Evolutionary conservation across 1,139 yeast genomes (phyloP).

Genomic region (Pneumocystis sp.): DNA sequence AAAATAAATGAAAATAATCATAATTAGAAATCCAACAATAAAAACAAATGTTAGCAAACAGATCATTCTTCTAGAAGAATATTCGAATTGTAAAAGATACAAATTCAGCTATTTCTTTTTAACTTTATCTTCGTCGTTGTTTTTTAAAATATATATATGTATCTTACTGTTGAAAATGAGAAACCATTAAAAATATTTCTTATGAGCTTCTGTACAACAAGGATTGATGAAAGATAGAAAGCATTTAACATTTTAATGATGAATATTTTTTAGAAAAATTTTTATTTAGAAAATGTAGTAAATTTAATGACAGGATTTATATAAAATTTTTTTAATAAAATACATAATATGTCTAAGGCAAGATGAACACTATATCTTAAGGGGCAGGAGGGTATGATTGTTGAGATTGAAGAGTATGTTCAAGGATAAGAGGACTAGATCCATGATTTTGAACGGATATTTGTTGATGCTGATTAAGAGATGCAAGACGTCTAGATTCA

Average conservation of each 20-base stretch:
- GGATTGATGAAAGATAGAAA: not conserved
- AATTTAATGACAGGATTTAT: not conserved
- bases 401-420: not conserved
- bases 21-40: not conserved
- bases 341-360: not conserved
- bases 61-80: not conserved
- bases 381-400: not conserved
- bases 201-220: not conserved
- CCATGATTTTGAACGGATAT: not conserved
- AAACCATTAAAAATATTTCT: not conserved
- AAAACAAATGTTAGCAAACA: not conserved
- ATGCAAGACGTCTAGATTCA: not conserved
- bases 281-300: not conserved
- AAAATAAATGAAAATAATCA: not conserved
- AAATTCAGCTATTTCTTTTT: not conserved
- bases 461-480: not conserved
- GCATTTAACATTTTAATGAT: not conserved
- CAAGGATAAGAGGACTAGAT: not conserved
- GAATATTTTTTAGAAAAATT: not conserved
- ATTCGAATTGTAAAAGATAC: not conserved
- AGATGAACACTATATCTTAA: not conserved
- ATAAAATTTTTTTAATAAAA: not conserved
- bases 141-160: not conserved
- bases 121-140: not conserved
- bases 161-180: not conserved